A percentile compares a stretch with the other conserved stretches of the same genome.
These are phyloP conservation scores for Cutaneotrichosporon dermatis DNA, from an alignment of 1,284 basidiomycete genomes.

Conservation along the genomic window DNA sequence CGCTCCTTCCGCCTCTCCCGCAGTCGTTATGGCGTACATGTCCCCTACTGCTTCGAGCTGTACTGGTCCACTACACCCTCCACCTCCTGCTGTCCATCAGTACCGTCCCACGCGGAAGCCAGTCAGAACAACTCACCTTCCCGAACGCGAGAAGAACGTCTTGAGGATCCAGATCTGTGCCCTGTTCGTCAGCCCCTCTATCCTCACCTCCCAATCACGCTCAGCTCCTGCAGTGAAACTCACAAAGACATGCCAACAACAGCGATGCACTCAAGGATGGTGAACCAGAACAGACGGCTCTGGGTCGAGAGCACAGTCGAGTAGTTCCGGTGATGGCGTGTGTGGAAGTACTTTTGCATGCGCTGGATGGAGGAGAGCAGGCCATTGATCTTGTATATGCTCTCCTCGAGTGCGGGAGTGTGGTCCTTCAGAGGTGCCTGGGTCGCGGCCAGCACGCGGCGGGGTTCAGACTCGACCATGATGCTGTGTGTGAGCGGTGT, in stretches of 20 bases:
- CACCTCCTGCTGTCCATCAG: neutral
- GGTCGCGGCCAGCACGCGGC: conserved; percentile 74
- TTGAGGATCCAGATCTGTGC: conserved; percentile 84
- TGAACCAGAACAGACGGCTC: conserved; percentile 77
- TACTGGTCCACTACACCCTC: neutral
- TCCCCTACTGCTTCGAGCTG: too few relatives aligned
- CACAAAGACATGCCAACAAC: conserved; percentile 70
- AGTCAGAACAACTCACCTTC: conserved; percentile 33
- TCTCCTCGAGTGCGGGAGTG: conserved; percentile 85
- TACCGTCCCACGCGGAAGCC: conserved; percentile 12
- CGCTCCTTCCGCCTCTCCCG: too few relatives aligned
- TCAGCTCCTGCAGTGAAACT: conserved; percentile 13
- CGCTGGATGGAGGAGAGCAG: conserved; percentile 80
- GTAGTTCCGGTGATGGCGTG: conserved; percentile 39
- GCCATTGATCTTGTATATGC: conserved; percentile 79
- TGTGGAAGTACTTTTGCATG: conserved; percentile 71
- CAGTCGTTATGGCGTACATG: too few relatives aligned
- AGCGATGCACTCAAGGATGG: conserved; percentile 67
- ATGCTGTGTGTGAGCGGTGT: conserved; percentile 52
- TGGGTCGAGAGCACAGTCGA: conserved; percentile 41
- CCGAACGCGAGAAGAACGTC: conserved; percentile 87
- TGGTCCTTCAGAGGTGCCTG: conserved; percentile 67
- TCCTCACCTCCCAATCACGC: too few relatives aligned
- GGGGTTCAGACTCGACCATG: conserved; percentile 92
- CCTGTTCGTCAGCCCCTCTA: conserved; percentile 47